phyloP scores from a whole-genome alignment of 1,284 basidiomycete species.

The Cronartium quercuum region DNA sequence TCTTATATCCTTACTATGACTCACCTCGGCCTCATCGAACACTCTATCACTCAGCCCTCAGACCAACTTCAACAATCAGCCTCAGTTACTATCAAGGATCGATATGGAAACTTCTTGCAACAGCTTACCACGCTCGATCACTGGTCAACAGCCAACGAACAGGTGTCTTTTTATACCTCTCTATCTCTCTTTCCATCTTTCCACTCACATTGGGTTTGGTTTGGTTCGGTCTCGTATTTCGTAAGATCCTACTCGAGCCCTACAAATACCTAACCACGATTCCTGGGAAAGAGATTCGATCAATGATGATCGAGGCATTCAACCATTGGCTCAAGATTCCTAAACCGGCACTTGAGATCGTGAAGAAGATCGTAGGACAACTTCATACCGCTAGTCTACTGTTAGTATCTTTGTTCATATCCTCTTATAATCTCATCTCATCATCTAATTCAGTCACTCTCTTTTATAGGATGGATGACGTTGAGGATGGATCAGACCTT shows the following conservation, averaged over 20 bases:
- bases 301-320: constrained; percentile 86
- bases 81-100: background rate
- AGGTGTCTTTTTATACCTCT: too few species aligned
- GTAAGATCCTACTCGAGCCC: constrained; percentile 73
- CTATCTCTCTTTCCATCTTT: too few species aligned
- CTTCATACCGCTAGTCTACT: constrained; percentile 88
- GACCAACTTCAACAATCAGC: background rate
- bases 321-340: constrained; percentile 86
- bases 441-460: background rate
- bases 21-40: background rate
- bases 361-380: constrained; percentile 79
- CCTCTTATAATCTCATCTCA: background rate
- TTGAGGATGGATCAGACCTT: constrained; percentile 89
- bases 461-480: constrained; percentile 76
- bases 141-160: background rate
- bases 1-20: too few species aligned
- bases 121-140: background rate
- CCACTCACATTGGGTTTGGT: too few species aligned
- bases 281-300: constrained; percentile 89
- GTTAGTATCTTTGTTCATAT: constrained; percentile 51
- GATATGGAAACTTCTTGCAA: constrained; percentile 1
- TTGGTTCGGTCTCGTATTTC: too few species aligned
- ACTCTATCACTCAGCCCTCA: background rate
- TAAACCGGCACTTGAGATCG: constrained; percentile 61
- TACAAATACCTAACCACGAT: constrained; percentile 77